Evolutionary conservation across 768 basidiomycete genomes (phyloP), one percentile per base, ranked within the genome.

Genomic region (Trametes cinnabarina): DNA sequence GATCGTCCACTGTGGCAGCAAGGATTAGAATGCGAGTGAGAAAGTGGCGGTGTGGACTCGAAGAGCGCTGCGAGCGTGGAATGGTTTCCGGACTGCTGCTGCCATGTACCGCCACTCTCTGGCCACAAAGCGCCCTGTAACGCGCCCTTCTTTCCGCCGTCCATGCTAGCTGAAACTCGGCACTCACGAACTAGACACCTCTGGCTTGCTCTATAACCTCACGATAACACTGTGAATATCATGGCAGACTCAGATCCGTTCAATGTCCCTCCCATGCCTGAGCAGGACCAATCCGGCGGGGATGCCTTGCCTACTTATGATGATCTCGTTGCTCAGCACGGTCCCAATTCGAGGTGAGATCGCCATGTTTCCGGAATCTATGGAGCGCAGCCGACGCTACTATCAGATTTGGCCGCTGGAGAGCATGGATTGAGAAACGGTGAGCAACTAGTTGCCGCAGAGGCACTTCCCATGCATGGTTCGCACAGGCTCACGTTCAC

Each of bases 361-460:
- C n/a, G 19, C 22, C 22, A 9, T 22, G 51, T 23, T 32, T 14
- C 19, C 15, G 23, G 3, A 19, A 14, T 9, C 14, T 15, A 7
- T 5, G 43, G 20, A 34, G 3, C 34, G 26, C 41, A 28, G 19
- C 39, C 39, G 12, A 17, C 19, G 28, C 32, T 17, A 15, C 20
- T 12, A 19, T 1, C 64, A 93, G 91, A 66, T 93, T 93, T 65
- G 91, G 91, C 19, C 77, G 91, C 57, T 94, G 91, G 91, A 82
- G 80, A 68, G 83, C 85, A 6, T 94, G 91, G 91, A 88, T 94
- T 55, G 91, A 94, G 75, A 94, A 93, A 72, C 81, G 91, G 90
- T 87, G 62, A 23, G 47, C 73, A 61, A 5, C 4, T 2, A 15
- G 11, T 20, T 23, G 22, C 37, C 9, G 11, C 59, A 40, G 14